Conservation (phyloP, 176 grass and related monocot species). For the Metroxylon sagu region DNA sequence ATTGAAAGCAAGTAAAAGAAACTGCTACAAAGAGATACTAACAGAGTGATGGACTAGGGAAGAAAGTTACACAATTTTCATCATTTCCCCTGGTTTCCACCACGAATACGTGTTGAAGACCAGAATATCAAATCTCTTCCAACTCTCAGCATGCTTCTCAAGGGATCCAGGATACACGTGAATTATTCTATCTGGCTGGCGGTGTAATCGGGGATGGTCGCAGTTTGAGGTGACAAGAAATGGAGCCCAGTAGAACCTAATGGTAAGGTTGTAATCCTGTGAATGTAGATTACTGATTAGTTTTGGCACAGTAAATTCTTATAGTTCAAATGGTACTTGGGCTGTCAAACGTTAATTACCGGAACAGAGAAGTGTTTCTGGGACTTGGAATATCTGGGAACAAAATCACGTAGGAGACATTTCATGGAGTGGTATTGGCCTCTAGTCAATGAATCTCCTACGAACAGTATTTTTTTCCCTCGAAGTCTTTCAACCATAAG, state of each 20-base stretch:
- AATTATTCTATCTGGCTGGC: not conserved
- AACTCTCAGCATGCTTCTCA: conserved; percentile 2
- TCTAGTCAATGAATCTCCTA: conserved; percentile 2
- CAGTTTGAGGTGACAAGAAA: conserved; percentile 24
- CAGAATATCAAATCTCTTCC: conserved; percentile 14
- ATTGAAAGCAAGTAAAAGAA: no score
- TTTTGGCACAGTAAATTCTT: no score
- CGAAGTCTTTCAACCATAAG: conserved; percentile 12
- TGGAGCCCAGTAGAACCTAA: conserved; percentile 17
- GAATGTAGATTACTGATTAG: no score
- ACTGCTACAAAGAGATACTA: no score
- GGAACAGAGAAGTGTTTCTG: no score
- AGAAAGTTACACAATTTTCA: no score
- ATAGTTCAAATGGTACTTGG: no score
- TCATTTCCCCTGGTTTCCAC: not conserved
- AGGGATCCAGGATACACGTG: not conserved
- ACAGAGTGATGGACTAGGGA: no score
- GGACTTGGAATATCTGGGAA: no score
- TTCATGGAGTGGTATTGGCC: conserved; percentile 7
- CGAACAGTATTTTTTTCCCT: conserved; percentile 7
- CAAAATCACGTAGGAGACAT: not conserved
- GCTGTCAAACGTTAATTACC: no score
- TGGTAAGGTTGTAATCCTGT: conserved; percentile 5
- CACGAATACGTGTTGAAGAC: conserved; percentile 23
- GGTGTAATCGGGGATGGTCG: conserved; percentile 2